These are phyloP conservation scores for Saturnispora silvae DNA, from an alignment of 805 yeast genomes.

Conservation along the genomic window DNA sequence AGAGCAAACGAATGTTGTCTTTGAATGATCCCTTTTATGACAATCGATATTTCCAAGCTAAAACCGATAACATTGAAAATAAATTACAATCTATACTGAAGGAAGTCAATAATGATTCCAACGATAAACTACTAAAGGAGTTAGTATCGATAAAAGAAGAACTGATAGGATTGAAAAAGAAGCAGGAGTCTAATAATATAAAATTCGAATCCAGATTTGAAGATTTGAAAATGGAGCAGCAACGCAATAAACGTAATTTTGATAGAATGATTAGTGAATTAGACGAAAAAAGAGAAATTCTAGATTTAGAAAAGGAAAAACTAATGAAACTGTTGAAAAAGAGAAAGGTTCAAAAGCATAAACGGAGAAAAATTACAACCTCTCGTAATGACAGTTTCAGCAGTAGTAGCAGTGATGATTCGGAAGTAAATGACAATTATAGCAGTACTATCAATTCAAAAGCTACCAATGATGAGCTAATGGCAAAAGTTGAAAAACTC, in stretches of 20 bases:
- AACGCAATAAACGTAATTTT: slow-evolving; percentile 18
- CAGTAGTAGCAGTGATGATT: slow-evolving; percentile 2
- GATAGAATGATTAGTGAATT: slow-evolving; percentile 18
- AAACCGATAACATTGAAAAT: slow-evolving; percentile 10
- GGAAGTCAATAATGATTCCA: slow-evolving; percentile 14
- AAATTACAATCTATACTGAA: slow-evolving; percentile 12
- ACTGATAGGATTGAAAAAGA: slow-evolving; percentile 15
- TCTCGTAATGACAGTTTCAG: not conserved
- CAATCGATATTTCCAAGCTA: slow-evolving; percentile 8
- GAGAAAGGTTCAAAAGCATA: slow-evolving; percentile 1
- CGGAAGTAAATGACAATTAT: not conserved
- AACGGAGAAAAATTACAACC: slow-evolving; percentile 13
- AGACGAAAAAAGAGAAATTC: slow-evolving; percentile 19
- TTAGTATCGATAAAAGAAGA: slow-evolving; percentile 17
- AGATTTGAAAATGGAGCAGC: slow-evolving; percentile 44
- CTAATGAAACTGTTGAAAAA: slow-evolving; percentile 17
- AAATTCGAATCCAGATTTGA: slow-evolving; percentile 59
- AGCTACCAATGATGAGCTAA: not conserved
- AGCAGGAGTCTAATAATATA: slow-evolving; percentile 44
- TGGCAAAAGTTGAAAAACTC: slow-evolving; percentile 4
- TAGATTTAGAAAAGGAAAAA: slow-evolving; percentile 20
- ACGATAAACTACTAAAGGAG: slow-evolving; percentile 14
- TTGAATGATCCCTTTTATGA: slow-evolving; percentile 5
- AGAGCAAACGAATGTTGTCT: slow-evolving; percentile 1
- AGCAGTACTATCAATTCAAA: slow-evolving; percentile 1